phyloP scores from a whole-genome alignment of 495 filamentous ascomycete genomes.

The Chlorociboria aeruginascens region DNA sequence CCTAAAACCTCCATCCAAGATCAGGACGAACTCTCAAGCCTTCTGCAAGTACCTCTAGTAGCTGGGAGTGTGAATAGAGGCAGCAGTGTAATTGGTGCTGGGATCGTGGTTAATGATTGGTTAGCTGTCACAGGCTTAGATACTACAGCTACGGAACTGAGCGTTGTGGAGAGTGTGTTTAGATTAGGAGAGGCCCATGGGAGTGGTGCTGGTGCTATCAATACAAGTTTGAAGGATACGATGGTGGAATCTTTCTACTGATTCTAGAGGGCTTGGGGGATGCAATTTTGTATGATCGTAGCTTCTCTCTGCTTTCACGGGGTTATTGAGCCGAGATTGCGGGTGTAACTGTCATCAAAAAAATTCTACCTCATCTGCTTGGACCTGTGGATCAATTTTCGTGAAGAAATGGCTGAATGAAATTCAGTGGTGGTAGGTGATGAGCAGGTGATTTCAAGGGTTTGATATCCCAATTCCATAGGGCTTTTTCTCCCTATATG shows the following conservation, averaged over 20 bases:
- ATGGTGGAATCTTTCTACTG: conserved; percentile 98
- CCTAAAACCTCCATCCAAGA: conserved; percentile 94
- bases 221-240: conserved; percentile 80
- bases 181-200: conserved; percentile 78
- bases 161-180: conserved; percentile 92
- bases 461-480: too few species aligned
- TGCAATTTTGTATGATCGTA: too few species aligned
- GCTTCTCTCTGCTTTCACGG: too few species aligned
- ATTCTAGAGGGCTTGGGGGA: neutral
- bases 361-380: too few species aligned
- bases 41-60: conserved; percentile 92
- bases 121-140: conserved; percentile 93
- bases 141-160: conserved; percentile 92
- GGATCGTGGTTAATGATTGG: conserved; percentile 99
- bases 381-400: too few species aligned
- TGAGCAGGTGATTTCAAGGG: too few species aligned
- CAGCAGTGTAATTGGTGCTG: conserved; percentile 85
- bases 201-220: conserved; percentile 61
- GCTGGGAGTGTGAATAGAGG: conserved; percentile 90
- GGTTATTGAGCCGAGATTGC: too few species aligned
- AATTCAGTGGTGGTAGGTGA: too few species aligned
- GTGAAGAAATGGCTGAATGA: too few species aligned
- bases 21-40: conserved; percentile 88
- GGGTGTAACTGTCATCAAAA: too few species aligned
- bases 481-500: too few species aligned